Percentiles rank a stretch among this genome's conserved stretches.
phyloP scores from a whole-genome alignment of 495 filamentous ascomycete species.

The Clavariopsis aquatica region DNA sequence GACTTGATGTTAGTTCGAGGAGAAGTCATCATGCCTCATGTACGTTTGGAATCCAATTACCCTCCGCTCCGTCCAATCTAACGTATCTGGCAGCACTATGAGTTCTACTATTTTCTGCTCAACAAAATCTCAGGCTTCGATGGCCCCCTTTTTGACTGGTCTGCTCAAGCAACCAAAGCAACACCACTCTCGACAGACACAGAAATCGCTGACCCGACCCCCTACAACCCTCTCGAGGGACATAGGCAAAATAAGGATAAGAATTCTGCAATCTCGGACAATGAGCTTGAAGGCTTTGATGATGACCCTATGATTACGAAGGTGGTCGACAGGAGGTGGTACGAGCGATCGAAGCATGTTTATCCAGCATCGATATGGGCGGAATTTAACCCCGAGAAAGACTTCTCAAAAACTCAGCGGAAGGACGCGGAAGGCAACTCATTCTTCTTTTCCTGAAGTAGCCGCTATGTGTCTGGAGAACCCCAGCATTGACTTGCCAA shows the following conservation, averaged over 20 bases:
- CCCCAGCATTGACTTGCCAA: background rate
- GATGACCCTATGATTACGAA: constrained; percentile 87
- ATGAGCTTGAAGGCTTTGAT: constrained; percentile 69
- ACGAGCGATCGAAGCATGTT: constrained; percentile 95
- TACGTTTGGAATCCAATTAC: constrained; percentile 52
- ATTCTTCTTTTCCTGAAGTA: constrained; percentile 75
- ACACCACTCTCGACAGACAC: constrained; percentile 28
- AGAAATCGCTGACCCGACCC: constrained; percentile 13
- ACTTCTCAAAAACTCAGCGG: constrained; percentile 78
- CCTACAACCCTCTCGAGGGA: constrained; percentile 53
- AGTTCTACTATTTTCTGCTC: constrained; percentile 94
- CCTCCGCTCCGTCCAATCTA: background rate
- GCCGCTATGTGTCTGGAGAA: background rate
- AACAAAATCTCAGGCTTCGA: constrained; percentile 77
- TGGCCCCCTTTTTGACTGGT: constrained; percentile 78
- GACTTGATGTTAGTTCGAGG: constrained; percentile 93
- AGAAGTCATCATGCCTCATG: constrained; percentile 91
- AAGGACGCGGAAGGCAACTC: constrained; percentile 85
- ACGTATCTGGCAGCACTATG: constrained; percentile 70
- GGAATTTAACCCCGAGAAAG: constrained; percentile 85
- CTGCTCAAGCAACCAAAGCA: constrained; percentile 46
- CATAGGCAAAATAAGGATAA: constrained; percentile 47
- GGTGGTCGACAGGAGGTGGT: constrained; percentile 95
- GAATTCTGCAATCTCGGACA: constrained; percentile 31
- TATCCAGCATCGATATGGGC: constrained; percentile 96